Percentiles rank a stretch among this genome's conserved stretches.
These are phyloP conservation scores for Globisporangium paddicum DNA, from an alignment of 352 stramenopile species.

Conservation along the genomic window DNA sequence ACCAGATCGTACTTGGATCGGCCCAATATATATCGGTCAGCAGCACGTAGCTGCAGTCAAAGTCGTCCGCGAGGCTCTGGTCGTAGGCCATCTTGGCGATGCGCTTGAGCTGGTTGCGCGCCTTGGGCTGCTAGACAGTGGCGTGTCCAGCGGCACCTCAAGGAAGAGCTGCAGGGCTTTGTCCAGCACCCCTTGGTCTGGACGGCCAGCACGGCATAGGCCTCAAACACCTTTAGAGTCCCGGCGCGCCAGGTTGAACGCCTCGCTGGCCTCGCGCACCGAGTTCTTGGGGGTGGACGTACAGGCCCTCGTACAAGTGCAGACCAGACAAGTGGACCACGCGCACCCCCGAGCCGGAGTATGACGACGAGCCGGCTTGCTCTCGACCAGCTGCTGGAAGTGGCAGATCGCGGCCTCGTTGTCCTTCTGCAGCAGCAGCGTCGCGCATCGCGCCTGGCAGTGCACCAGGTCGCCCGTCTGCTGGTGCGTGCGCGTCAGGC, in stretches of 20 bases:
- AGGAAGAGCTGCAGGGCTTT: slow-evolving; percentile 89
- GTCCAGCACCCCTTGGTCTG: slow-evolving; percentile 82
- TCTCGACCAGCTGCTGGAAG: slow-evolving; percentile 87
- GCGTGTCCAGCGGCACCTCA: slow-evolving; percentile 83
- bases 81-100: slow-evolving; percentile 93
- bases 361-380: slow-evolving; percentile 87
- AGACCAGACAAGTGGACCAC: slow-evolving; percentile 79
- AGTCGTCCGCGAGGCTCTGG: slow-evolving; percentile 86
- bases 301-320: slow-evolving; percentile 90
- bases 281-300: slow-evolving; percentile 88
- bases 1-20: slow-evolving; percentile 91
- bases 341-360: slow-evolving; percentile 61
- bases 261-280: slow-evolving; percentile 87
- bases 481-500: slow-evolving; percentile 69
- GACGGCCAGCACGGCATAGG: slow-evolving; percentile 79
- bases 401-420: slow-evolving; percentile 88
- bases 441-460: slow-evolving; percentile 83
- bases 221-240: slow-evolving; percentile 87
- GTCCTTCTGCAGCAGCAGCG: slow-evolving; percentile 75
- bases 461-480: slow-evolving; percentile 76
- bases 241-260: no score
- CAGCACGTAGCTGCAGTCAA: slow-evolving; percentile 91
- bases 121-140: slow-evolving; percentile 89
- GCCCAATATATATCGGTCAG: slow-evolving; percentile 92
- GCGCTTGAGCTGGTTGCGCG: slow-evolving; percentile 93